Percentiles rank a stretch among this genome's conserved stretches.
These are phyloP conservation scores for Diplodia scrobiculata DNA, from an alignment of 2,329 filamentous ascomycete genomes.

Conservation along the genomic window DNA sequence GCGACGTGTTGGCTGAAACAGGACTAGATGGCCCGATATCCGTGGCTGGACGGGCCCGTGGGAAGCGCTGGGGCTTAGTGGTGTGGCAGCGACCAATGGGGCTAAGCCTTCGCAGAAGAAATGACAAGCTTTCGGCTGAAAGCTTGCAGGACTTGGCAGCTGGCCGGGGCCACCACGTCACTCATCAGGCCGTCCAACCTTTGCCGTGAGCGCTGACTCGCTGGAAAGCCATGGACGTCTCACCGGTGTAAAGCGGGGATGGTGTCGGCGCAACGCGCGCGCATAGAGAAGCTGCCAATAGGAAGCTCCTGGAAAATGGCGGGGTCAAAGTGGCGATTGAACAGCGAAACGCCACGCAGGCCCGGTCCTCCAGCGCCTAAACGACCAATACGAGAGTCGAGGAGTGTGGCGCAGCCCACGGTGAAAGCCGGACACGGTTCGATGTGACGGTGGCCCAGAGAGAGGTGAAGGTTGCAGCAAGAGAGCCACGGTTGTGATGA, in stretches of 20 bases:
- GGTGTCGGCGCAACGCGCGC: background rate
- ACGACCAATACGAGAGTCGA: background rate
- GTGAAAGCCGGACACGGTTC: background rate
- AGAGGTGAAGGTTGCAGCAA: background rate
- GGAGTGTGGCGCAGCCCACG: background rate
- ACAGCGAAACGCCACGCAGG: background rate
- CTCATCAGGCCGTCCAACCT: background rate
- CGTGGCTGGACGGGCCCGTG: background rate
- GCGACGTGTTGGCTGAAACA: background rate
- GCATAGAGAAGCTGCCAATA: background rate
- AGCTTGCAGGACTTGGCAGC: conserved; percentile 23
- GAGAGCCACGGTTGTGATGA: background rate
- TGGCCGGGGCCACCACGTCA: background rate
- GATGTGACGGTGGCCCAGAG: background rate
- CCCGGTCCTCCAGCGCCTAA: background rate
- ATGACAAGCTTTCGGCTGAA: conserved; percentile 18
- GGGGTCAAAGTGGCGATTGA: background rate
- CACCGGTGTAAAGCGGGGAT: background rate
- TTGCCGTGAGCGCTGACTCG: background rate
- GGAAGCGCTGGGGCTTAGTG: background rate
- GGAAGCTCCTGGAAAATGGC: background rate
- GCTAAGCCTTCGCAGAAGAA: conserved; percentile 12
- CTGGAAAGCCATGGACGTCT: background rate
- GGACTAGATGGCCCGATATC: background rate
- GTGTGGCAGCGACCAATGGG: background rate